Base-by-base conservation (phyloP, 106 monocot genomes). In the Apostasia ramifera region DNA sequence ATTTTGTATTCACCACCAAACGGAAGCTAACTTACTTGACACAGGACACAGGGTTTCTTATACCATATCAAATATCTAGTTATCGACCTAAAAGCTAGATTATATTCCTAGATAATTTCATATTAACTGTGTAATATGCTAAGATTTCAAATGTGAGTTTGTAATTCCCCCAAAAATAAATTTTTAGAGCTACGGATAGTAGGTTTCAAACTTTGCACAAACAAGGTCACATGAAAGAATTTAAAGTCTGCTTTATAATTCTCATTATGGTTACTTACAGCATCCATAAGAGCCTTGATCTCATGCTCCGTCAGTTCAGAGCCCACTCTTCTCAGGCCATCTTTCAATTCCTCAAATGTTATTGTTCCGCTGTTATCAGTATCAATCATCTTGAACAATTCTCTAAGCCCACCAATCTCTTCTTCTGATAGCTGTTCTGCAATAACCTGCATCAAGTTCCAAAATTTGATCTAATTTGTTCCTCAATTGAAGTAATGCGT, bases 361-460 rank as follows among this genome's bases (percentile, higher is more conserved):
- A 92, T 92, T 44, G 88, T 81, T 3, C 92, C 92, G 42, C 85
- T 88, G 53, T 82, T 83, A 74, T 92, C 88, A 10, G 88, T 85
- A 53, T 92, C 92, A 53, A 92, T 88, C 71, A 85, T 85, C 69
- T 77, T 83, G 76, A 92, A 92, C 70, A 92, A 71, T 62, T 92
- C 83, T 59, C 71, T 91, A 9, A 94, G 75, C 8, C 94, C 94
- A 47, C 79, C 91, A 58, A 91, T 94, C 70, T 94, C 94, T 76
- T 94, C 94, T 81, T 94, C 94, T 9, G 91, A 88, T 9, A 94
- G 80, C 65, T 80, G 88, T 70, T 94, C 90, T 59, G 94, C 94
- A 58, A 94, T 94, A 43, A 94, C 94, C 94, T 94, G 69, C 41
- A 67, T 59, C 59, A 52, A 52, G 41, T 40, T 59, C 40, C 6